These are phyloP conservation scores for Diaporthe sp. DNA, from an alignment of 2,329 filamentous ascomycete species.

Conservation along the genomic window DNA sequence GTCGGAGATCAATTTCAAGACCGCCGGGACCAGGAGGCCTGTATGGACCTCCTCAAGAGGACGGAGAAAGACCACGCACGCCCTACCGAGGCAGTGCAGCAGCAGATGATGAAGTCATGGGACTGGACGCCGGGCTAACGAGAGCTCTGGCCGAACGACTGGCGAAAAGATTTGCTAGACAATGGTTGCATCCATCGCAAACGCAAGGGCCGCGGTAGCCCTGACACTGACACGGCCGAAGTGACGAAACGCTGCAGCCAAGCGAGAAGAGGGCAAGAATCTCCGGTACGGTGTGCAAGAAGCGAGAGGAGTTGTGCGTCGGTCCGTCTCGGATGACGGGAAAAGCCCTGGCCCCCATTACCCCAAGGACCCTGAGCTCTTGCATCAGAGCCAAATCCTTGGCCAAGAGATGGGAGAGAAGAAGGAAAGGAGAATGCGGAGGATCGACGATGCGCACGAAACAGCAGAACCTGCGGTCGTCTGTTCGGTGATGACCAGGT, in stretches of 20 bases:
- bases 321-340: constrained; percentile 32
- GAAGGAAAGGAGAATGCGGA: constrained; percentile 33
- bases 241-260: constrained; percentile 27
- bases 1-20: constrained; percentile 51
- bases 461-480: constrained; percentile 29
- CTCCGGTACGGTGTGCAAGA: constrained; percentile 21
- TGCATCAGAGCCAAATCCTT: constrained; percentile 15
- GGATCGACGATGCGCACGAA: constrained; percentile 28
- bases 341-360: constrained; percentile 23
- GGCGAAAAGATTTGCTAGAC: constrained; percentile 16
- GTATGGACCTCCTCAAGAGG: constrained; percentile 49
- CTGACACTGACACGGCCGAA: constrained; percentile 17
- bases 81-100: constrained; percentile 50
- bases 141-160: neutral
- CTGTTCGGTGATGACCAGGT: constrained; percentile 25
- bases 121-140: constrained; percentile 42
- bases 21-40: constrained; percentile 48
- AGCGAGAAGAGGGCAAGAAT: constrained; percentile 29
- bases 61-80: constrained; percentile 51
- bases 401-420: constrained; percentile 23
- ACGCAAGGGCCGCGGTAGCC: constrained; percentile 17
- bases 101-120: constrained; percentile 50
- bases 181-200: neutral
- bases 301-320: constrained; percentile 22
- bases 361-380: constrained; percentile 29